Base-by-base conservation (phyloP, 192 early-diverging fungal genomes). In the Coemansia javaensis region DNA sequence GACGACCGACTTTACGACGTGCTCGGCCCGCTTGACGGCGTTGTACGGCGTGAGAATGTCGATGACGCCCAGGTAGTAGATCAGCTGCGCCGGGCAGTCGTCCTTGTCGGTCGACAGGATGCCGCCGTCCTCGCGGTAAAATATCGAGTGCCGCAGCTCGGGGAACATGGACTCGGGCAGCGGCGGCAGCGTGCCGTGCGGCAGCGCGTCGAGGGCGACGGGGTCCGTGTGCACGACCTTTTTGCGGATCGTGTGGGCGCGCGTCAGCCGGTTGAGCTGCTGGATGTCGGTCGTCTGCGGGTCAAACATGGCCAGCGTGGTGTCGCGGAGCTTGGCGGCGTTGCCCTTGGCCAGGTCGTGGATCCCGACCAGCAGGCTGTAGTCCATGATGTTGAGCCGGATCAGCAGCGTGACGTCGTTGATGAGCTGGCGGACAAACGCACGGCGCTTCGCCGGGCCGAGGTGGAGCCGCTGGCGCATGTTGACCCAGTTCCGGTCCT, bases 21-120 rank as follows among this genome's bases (percentile, higher is more conserved):
- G 88, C 61, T 99, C 97, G 28, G 86, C 52, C 54, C 87, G 84
- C 72, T 99, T 99, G 39, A 80, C 67, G 23, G 81, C 62, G 66
- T 91, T 86, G 72, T 97, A 99, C 5, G 89, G 84, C 14, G 97
- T 99, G 45, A 99, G 80, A 38, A 99, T 98, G 57, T 99, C 97
- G 44, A 99, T 99, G 50, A 97, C 85, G 12, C 94, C 94, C 52
- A 99, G 80, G 59, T 93, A 97, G 75, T 98, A 98, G 8, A 97
- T 76, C 42, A 85, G 73, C 39, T 80, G 75, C 8, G 79, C 59
- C 2, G 85, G 80, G 35, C 81, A 58, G 57, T 95, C 84, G 34
- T 73, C 44, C 39, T 82, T 77, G 50, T 87, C 83, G 2, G 91
- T 88, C 20, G 90, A 79, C 23, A 77, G 66, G 46, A 90, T 88